Base-by-base conservation (phyloP, 2,329 filamentous ascomycete species). In the Arthrobotrys iridis region DNA sequence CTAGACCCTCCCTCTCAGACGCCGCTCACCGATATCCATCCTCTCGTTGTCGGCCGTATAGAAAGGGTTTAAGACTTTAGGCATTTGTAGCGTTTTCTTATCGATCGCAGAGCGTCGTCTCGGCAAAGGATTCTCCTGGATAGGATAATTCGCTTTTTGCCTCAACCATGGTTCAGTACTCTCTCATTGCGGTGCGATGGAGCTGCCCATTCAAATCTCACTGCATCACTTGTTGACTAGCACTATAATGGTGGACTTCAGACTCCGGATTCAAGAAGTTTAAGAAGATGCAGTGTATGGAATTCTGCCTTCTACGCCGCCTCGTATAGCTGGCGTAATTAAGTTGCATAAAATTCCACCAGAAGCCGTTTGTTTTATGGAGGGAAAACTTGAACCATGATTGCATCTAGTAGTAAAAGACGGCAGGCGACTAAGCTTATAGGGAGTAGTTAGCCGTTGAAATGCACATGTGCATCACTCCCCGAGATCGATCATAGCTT, bases 71-170 rank as follows among this genome's bases (percentile, higher is more conserved):
- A 13, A n/a, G n/a, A n/a, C n/a, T n/a, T n/a, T n/a, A n/a, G n/a
- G n/a, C n/a, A 58, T 58, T 24, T 22, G 8, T 46, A 46, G 18
- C 18, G 5, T n/a, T 26, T 26, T 57, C 18, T 20, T 18, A n/a
- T 13, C n/a, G 37, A 57, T 11, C 41, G 43, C 8, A 52, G 43
- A 46, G n/a, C 15, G 24, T 37, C 22, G 18, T 11, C 46, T 48
- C 45, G 46, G 66, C 24, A 37, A n/a, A 10, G n/a, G 58, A 64
- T 55, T 64, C 66, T 71, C 40, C 66, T 64, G 66, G 45, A 26
- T 30, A 46, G 66, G 58, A 71, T 64, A 37, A 18, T 58, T 71
- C 18, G 30, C 13, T 41, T 35, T 20, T 37, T 66, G 26, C 43
- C 15, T 62, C 3, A 35, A 35, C 4, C 10, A 4, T 33, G 4